Evolutionary conservation across 2,329 filamentous ascomycete genomes (phyloP).

Genomic region (Ophiostoma fasciatum): DNA sequence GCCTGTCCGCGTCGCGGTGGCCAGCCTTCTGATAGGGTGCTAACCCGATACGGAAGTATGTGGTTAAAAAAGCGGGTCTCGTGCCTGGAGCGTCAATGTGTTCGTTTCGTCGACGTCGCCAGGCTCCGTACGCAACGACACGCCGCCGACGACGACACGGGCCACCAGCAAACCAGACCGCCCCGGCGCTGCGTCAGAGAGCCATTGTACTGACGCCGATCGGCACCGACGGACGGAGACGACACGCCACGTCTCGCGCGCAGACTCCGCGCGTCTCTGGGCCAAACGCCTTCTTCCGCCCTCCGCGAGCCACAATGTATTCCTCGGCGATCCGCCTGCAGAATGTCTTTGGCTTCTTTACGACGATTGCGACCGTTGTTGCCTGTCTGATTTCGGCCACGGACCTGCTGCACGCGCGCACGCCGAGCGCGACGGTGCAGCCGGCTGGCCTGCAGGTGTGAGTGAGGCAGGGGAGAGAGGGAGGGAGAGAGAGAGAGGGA

Average conservation of each 20-base stretch:
- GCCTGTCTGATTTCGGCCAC: slow-evolving; percentile 69
- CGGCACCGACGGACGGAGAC: no score
- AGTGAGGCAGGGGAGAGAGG: slow-evolving; percentile 12
- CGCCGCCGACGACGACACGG: background rate
- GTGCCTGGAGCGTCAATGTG: slow-evolving; percentile 1
- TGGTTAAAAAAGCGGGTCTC: slow-evolving; percentile 2
- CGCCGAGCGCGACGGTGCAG: slow-evolving; percentile 45
- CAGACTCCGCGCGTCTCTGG: background rate
- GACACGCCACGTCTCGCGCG: no score
- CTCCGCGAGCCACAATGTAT: slow-evolving; percentile 56
- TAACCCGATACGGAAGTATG: background rate
- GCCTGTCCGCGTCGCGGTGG: no score
- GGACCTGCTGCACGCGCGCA: slow-evolving; percentile 55
- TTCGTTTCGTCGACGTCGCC: no score
- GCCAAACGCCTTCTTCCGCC: background rate
- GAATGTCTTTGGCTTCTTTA: slow-evolving; percentile 96
- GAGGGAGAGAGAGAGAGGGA: no score
- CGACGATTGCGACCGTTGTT: slow-evolving; percentile 74
- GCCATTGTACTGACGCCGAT: no score
- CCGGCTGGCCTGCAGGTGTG: slow-evolving; percentile 79
- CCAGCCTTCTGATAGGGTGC: no score
- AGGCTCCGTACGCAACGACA: no score
- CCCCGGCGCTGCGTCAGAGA: no score
- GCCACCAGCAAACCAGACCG: background rate
- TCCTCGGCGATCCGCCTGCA: slow-evolving; percentile 73